Conservation (phyloP, 805 yeast genomes). For the Cyberlindnera euphorbiiphila region DNA sequence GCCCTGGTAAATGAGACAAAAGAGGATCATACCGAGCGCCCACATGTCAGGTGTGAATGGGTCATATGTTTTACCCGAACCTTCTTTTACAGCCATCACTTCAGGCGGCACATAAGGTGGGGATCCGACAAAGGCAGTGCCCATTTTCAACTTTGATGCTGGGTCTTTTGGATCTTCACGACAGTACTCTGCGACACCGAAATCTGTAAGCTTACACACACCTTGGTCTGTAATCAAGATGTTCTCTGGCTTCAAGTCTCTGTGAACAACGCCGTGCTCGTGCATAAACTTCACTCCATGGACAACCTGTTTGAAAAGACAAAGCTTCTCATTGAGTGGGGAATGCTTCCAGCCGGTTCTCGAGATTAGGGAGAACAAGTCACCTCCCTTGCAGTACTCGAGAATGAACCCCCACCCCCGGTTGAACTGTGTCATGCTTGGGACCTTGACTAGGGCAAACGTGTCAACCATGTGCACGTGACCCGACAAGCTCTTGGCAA, state of each 20-base stretch:
- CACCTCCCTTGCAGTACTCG: conserved; percentile 61
- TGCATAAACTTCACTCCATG: conserved; percentile 62
- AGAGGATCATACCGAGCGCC: conserved; percentile 68
- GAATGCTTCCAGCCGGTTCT: conserved; percentile 58
- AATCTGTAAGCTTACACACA: conserved; percentile 65
- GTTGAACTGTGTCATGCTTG: conserved; percentile 47
- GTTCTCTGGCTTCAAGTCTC: conserved; percentile 76
- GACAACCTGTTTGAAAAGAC: conserved; percentile 65
- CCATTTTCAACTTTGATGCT: conserved; percentile 33
- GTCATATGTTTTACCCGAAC: conserved; percentile 40
- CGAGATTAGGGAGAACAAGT: conserved; percentile 48
- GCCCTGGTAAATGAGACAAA: conserved; percentile 52
- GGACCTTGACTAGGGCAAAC: conserved; percentile 51
- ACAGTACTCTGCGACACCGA: conserved; percentile 69
- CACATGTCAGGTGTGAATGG: conserved; percentile 70
- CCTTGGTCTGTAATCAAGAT: conserved; percentile 58
- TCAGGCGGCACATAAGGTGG: conserved; percentile 84
- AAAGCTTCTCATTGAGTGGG: conserved; percentile 49
- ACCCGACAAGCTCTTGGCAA: conserved; percentile 50
- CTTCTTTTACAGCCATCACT: conserved; percentile 49
- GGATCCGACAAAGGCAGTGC: conserved; percentile 61
- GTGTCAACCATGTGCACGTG: conserved; percentile 61
- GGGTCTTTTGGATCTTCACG: conserved; percentile 51
- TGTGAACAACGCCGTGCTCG: conserved; percentile 62
- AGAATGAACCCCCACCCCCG: conserved; percentile 77